Conservation (phyloP, 495 filamentous ascomycete genomes). For the Aspergillus funiculosus region DNA sequence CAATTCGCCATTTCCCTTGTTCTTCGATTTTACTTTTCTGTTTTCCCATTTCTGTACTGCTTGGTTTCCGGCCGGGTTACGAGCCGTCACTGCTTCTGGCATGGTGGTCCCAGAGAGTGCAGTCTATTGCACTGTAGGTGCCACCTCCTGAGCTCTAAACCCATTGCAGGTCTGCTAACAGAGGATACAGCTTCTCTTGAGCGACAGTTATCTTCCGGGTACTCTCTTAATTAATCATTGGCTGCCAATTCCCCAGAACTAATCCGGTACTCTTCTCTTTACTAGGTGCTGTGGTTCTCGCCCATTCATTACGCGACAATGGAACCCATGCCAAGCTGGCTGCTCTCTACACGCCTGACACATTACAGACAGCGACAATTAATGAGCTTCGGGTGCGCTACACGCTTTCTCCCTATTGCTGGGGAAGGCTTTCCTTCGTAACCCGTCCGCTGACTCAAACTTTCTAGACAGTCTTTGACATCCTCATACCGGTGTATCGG, state of each 20-base stretch:
- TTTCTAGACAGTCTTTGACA: conserved; percentile 73
- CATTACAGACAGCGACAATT: conserved; percentile 63
- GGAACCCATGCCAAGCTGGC: conserved; percentile 82
- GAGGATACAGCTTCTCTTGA: conserved; percentile 71
- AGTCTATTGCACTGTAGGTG: conserved; percentile 57
- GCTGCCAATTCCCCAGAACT: not conserved
- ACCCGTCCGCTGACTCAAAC: conserved; percentile 7
- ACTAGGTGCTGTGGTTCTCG: conserved; percentile 83
- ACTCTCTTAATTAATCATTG: conserved; percentile 12
- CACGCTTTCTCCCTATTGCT: not conserved
- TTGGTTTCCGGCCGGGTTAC: not conserved
- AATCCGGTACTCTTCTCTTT: not conserved
- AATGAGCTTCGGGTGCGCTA: conserved; percentile 70
- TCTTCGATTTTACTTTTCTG: not conserved
- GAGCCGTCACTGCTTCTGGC: conserved; percentile 14
- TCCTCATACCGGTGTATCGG: conserved; percentile 75
- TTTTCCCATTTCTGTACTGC: not conserved
- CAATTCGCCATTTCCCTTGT: not conserved
- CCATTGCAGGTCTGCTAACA: conserved; percentile 20
- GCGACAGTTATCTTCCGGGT: conserved; percentile 89
- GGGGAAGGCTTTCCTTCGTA: conserved; percentile 6
- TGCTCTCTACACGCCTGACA: conserved; percentile 73
- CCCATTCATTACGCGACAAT: conserved; percentile 89
- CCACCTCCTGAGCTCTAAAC: not conserved
- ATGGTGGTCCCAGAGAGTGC: conserved; percentile 32